Evolutionary conservation across 2,329 filamentous ascomycete species (phyloP).

Genomic region (Hawksworthiomyces lignivorus): DNA sequence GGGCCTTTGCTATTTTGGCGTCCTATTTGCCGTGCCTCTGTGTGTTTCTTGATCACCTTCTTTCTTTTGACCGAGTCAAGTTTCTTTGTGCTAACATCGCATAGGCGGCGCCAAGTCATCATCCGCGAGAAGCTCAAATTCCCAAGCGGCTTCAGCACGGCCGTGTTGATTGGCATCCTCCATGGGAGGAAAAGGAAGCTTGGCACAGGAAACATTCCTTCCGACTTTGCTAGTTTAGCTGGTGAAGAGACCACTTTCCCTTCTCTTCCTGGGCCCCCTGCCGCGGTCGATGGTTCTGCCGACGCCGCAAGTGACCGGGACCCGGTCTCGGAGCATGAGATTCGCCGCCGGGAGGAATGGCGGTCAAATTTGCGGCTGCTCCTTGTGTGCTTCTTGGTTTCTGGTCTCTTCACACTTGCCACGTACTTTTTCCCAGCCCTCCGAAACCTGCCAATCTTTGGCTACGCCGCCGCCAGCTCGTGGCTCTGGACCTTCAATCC

Average conservation of each 20-base stretch:
- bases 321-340: conserved; percentile 14
- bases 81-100: not conserved
- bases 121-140: conserved; percentile 89
- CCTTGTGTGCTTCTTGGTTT: conserved; percentile 49
- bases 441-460: conserved; percentile 81
- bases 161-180: conserved; percentile 82
- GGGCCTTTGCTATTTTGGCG: conserved; percentile 91
- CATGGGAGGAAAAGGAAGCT: conserved; percentile 47
- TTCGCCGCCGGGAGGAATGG: conserved; percentile 29
- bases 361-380: conserved; percentile 46
- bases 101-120: conserved; percentile 74
- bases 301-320: conserved; percentile 11
- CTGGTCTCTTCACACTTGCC: conserved; percentile 63
- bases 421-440: conserved; percentile 87
- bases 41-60: conserved; percentile 19
- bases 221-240: conserved; percentile 22
- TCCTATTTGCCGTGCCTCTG: conserved; percentile 90
- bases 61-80: not conserved
- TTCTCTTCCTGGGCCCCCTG: not conserved
- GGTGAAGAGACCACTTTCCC: conserved; percentile 6
- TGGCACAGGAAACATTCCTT: conserved; percentile 8
- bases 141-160: conserved; percentile 90
- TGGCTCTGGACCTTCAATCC: conserved; percentile 98
- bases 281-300: not conserved
- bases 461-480: conserved; percentile 59